A percentile compares a stretch with the other conserved stretches of the same genome.
These are phyloP conservation scores for Gonapodya prolifera DNA, from an alignment of 192 early-diverging fungal species.

Conservation along the genomic window DNA sequence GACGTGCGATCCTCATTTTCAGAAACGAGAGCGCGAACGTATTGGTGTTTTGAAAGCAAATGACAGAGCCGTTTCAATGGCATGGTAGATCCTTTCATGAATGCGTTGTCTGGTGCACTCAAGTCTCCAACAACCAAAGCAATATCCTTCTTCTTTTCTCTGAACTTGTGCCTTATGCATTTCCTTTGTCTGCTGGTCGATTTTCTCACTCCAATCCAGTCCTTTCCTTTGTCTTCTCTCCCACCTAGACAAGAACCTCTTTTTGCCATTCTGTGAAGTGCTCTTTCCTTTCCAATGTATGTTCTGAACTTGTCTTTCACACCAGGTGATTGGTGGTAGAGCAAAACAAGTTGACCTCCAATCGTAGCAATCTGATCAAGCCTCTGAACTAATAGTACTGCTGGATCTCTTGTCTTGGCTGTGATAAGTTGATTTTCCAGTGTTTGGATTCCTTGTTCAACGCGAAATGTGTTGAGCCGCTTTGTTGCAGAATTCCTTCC, in stretches of 20 bases:
- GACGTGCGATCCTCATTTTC: background rate
- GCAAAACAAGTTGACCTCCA: background rate
- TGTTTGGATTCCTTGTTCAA: background rate
- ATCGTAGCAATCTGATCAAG: background rate
- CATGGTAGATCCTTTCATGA: background rate
- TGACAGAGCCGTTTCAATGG: background rate
- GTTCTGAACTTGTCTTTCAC: background rate
- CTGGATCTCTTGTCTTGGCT: background rate
- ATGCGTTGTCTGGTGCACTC: background rate
- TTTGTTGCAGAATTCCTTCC: background rate
- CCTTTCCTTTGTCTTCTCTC: background rate
- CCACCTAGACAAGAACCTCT: background rate
- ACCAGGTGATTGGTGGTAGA: background rate
- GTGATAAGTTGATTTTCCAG: background rate
- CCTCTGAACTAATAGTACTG: background rate
- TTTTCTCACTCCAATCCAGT: background rate
- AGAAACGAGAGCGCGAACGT: background rate
- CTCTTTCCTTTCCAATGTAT: background rate
- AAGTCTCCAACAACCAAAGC: background rate
- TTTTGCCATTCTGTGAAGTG: background rate
- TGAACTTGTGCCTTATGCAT: background rate
- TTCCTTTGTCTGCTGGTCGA: background rate
- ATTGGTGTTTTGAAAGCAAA: background rate
- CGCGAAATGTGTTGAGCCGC: background rate
- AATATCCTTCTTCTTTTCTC: background rate